Conservation (phyloP, 208 protist species). For the Herpetomonas tarakana region DNA sequence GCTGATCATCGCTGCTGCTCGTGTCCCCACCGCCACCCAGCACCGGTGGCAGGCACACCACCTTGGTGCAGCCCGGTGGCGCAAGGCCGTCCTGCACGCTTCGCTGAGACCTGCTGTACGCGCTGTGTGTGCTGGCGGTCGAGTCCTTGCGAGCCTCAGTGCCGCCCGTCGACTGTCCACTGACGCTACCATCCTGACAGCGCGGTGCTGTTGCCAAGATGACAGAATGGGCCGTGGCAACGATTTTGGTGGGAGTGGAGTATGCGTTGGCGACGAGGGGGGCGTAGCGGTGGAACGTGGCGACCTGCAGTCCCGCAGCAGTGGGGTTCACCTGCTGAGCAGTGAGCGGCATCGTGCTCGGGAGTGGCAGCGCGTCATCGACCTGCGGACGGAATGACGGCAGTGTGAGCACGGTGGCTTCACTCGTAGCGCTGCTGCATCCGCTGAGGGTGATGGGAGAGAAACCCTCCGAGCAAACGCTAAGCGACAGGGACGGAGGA, state of each 20-base stretch:
- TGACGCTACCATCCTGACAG: background rate
- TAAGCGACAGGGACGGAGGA: background rate
- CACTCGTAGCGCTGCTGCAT: background rate
- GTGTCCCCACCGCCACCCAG: too few species aligned
- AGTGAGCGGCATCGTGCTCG: background rate
- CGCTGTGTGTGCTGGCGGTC: background rate
- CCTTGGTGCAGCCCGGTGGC: too few species aligned
- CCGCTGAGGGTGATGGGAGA: background rate
- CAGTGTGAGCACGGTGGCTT: background rate
- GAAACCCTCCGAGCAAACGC: too few species aligned
- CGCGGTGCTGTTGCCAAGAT: background rate
- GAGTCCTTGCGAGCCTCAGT: background rate
- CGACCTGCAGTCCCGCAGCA: background rate
- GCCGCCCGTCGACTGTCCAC: background rate
- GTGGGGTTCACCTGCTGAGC: background rate
- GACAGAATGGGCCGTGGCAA: background rate
- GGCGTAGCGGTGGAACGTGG: background rate
- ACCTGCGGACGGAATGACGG: background rate
- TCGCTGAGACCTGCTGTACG: background rate
- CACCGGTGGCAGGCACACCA: too few species aligned
- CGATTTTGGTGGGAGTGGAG: background rate
- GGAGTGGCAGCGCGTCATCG: background rate
- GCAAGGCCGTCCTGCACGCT: background rate
- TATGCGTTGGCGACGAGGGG: background rate
- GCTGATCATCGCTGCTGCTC: too few species aligned